phyloP scores from a whole-genome alignment of 1,139 yeast species.

The Candida neerlandica region DNA sequence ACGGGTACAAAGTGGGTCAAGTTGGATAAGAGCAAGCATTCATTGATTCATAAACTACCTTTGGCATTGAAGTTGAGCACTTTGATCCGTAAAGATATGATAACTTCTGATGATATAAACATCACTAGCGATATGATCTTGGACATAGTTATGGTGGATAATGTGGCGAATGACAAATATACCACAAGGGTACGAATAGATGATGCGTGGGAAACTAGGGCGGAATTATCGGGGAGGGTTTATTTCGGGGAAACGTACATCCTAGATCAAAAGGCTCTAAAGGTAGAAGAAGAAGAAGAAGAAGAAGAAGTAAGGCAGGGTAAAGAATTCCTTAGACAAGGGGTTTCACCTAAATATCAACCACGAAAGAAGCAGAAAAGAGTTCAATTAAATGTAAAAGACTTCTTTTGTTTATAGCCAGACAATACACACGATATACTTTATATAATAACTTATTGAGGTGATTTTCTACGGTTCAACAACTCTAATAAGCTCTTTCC shows the following conservation, averaged over 20 bases:
- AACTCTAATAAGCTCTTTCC: slow-evolving; percentile 22
- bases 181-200: background rate
- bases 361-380: slow-evolving; percentile 9
- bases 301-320: slow-evolving; percentile 5
- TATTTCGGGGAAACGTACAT: slow-evolving; percentile 7
- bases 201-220: slow-evolving; percentile 7
- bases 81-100: slow-evolving; percentile 2
- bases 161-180: background rate
- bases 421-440: background rate
- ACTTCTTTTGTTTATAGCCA: slow-evolving; percentile 20
- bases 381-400: slow-evolving; percentile 18
- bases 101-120: background rate
- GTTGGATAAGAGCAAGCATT: slow-evolving; percentile 12
- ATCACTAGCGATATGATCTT: background rate
- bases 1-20: slow-evolving; percentile 27
- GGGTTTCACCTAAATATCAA: background rate
- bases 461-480: slow-evolving; percentile 19
- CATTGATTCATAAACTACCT: slow-evolving; percentile 25
- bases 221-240: background rate
- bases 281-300: background rate
- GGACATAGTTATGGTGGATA: slow-evolving; percentile 6
- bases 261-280: background rate
- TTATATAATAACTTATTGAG: background rate
- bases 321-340: slow-evolving; percentile 11
- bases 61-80: slow-evolving; percentile 29